Evolutionary conservation across 208 protist genomes (phyloP), one percentile per base, ranked within the genome.

Genomic region (Herpetomonas muscarum): DNA sequence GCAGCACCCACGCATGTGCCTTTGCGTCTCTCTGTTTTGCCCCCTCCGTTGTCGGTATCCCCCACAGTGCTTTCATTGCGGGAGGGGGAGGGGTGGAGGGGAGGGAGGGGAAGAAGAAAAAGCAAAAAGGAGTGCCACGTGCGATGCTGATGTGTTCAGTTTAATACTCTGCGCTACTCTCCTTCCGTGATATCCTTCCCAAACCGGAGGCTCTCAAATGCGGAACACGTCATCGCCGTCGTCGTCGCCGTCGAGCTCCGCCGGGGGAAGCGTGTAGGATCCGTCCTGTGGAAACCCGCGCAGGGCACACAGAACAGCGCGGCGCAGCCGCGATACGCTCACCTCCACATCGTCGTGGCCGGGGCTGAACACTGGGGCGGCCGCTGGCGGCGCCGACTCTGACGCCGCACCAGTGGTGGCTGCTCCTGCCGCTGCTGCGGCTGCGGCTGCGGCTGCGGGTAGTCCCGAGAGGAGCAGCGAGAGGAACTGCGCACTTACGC

Each of bases 291-390:
- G 9, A 36, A 50, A 22, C 7, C 36, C 21, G 3, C 44, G 67
- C 36, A 87, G 55, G 21, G 79, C 76, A 21, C 47, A 52, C 58
- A 89, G 47, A 42, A 92, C 53, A 0, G 52, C 72, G 26, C 44
- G 66, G 0, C 85, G 85, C 32, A 92, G 44, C 13, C 22, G 42
- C 17, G 53, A 19, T 53, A 92, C 59, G 17, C 81, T 70, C 22
- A 92, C 67, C 47, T 87, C 76, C 15, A 59, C 74, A 50, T 92
- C 85, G 17, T 60, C 71, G 17, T 41, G 30, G 15, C 71, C 66
- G 2, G 70, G 47, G 37, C 51, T 19, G 64, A 92, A 92, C 6
- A 77, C 68, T 30, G 58, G 28, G 6, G 22, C 26, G 31, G 26
- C 26, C 3, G 47, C 29, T 1, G 26, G 45, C 61, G 24, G 3